Evolutionary conservation across 192 early-diverging fungal genomes (phyloP), one percentile per base, ranked within the genome.

Genomic region (Linnemannia hyalina): DNA sequence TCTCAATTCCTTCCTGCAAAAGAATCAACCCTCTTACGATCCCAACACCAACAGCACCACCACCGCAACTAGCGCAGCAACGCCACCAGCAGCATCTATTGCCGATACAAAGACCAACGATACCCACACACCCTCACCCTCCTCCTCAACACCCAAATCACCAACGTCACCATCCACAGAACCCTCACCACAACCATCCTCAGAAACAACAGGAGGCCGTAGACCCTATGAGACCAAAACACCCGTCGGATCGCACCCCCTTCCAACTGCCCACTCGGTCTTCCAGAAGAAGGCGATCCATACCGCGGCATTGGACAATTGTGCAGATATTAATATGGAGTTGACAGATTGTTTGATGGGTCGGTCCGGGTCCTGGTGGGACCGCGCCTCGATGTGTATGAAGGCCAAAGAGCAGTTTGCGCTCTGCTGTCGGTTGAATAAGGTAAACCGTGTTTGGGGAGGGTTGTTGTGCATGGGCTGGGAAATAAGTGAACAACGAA

Each of bases 251-350:
- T 76, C 82, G 7, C 82, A 80, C 55, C 57, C 78, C 1, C 38
- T 80, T 16, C 78, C 74, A 1, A 68, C 22, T 20, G 80, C 68
- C 0, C 78, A 86, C 55, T 32, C 72, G 13, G 44, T 70, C 8
- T 46, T 42, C 32, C 84, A 86, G 42, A 86, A 60, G 68, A 73
- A 86, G 26, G 84, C 84, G 11, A 86, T 81, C 23, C 75, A 86
- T 20, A 69, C 2, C 0, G 84, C 84, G 0, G 70, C 84, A 3
- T 38, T 86, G 26, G 84, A 86, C 44, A 86, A 86, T 40, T 86
- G 84, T 74, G 84, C 84, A 42, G 84, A 86, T 81, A 5, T 86
- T 1, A 86, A 86, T 36, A 69, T 77, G 60, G 84, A 81, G 68
- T 47, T 86, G 46, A 75, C 79, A 26, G 84, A 86, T 44, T 86